phyloP scores from a whole-genome alignment of 805 yeast species.

The Wickerhamomyces bisporus region DNA sequence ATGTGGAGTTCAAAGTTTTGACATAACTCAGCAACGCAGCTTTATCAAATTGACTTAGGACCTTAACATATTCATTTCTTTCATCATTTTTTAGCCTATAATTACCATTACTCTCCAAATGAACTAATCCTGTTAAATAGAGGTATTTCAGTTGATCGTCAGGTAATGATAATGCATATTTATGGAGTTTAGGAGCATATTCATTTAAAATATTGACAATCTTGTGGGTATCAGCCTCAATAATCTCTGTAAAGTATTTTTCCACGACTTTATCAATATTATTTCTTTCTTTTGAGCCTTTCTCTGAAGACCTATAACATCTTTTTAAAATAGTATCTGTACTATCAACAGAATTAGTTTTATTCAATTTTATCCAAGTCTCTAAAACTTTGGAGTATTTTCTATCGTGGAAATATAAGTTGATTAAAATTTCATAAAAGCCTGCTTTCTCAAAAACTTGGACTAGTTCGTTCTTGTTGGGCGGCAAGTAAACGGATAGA shows the following conservation, averaged over 20 bases:
- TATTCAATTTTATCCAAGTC: constrained; percentile 41
- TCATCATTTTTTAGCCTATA: constrained; percentile 12
- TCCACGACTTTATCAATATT: constrained; percentile 14
- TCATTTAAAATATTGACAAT: constrained; percentile 24
- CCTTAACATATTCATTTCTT: constrained; percentile 18
- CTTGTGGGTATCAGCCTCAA: constrained; percentile 25
- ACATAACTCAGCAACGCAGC: constrained; percentile 15
- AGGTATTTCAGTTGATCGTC: constrained; percentile 21
- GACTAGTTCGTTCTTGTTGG: constrained; percentile 43
- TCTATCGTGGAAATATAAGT: constrained; percentile 49
- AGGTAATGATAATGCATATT: constrained; percentile 6
- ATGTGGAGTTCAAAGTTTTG: constrained; percentile 17
- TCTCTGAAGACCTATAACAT: constrained; percentile 21
- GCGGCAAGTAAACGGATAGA: constrained; percentile 60
- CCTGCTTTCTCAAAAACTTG: constrained; percentile 47
- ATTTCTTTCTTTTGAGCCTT: constrained; percentile 15
- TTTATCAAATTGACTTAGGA: constrained; percentile 13
- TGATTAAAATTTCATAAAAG: constrained; percentile 54
- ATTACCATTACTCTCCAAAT: constrained; percentile 17
- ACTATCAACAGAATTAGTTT: constrained; percentile 19
- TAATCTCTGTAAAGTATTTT: constrained; percentile 16
- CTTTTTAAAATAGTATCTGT: constrained; percentile 23
- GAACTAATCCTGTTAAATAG: constrained; percentile 19
- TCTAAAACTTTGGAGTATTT: constrained; percentile 48
- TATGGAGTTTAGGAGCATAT: constrained; percentile 17